These are phyloP conservation scores for Magnolia sinica DNA, from an alignment of 164 flowering plant species.

Conservation along the genomic window DNA sequence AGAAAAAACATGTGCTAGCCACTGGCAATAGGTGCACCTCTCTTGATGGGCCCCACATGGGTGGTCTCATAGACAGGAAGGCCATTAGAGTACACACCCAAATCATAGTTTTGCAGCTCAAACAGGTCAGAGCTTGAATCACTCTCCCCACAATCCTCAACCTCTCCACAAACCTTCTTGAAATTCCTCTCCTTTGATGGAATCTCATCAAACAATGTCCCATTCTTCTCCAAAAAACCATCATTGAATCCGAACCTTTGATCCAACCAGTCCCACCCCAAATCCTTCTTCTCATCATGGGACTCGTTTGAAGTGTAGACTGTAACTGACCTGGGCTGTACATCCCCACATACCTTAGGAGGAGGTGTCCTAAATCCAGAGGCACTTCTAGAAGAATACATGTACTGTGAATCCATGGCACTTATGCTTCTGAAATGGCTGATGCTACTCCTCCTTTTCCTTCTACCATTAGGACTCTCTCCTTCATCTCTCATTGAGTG, in stretches of 20 bases:
- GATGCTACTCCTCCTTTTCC: conserved; percentile 38
- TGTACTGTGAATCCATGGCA: conserved; percentile 12
- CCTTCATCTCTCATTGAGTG: conserved; percentile 44
- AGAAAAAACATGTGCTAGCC: background rate
- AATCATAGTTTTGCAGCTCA: conserved; percentile 69
- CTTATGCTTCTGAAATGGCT: conserved; percentile 26
- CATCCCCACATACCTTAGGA: conserved; percentile 41
- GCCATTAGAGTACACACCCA: conserved; percentile 53
- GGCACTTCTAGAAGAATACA: conserved; percentile 30
- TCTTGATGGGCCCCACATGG: conserved; percentile 56
- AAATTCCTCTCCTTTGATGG: conserved; percentile 24
- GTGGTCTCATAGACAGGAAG: conserved; percentile 85
- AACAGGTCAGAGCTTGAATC: conserved; percentile 94
- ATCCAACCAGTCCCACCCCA: conserved; percentile 33
- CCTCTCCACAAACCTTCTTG: conserved; percentile 16
- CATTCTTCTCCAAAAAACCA: conserved; percentile 24
- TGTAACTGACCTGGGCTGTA: conserved; percentile 16
- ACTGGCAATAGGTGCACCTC: conserved; percentile 1
- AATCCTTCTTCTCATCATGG: conserved; percentile 20
- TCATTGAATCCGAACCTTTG: conserved; percentile 31
- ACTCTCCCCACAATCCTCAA: conserved; percentile 62
- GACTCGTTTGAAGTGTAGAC: conserved; percentile 13
- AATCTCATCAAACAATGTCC: conserved; percentile 15
- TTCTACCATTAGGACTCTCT: conserved; percentile 51
- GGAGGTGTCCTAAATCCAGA: conserved; percentile 67